Percentiles rank a stretch among this genome's conserved stretches.
Evolutionary conservation across 108 stramenopile species (phyloP).

Genomic region (Hondaea fermentalgiana): DNA sequence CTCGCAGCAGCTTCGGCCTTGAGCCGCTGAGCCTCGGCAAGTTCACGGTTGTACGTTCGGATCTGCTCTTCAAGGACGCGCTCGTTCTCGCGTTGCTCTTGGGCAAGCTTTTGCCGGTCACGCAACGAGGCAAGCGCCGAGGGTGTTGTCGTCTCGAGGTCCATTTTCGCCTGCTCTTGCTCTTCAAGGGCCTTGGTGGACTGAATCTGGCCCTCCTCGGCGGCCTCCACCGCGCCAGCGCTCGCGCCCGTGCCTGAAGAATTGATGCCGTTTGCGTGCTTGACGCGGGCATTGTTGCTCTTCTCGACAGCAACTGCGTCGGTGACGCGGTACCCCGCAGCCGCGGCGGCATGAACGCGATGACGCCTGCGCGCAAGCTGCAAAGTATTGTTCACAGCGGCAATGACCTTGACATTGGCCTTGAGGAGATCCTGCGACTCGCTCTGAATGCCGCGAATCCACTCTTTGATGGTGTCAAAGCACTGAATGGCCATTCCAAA

Average conservation of each 20-base stretch:
- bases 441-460: not conserved
- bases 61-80: not conserved
- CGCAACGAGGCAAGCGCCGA: not conserved
- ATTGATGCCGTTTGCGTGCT: not conserved
- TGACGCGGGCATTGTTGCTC: not conserved
- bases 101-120: not conserved
- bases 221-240: not conserved
- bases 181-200: not conserved
- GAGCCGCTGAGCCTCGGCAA: not conserved
- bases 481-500: constrained; percentile 7
- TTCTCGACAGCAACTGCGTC: not conserved
- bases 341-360: not conserved
- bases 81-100: not conserved
- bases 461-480: constrained; percentile 15
- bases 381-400: constrained; percentile 1
- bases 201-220: not conserved
- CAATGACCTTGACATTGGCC: constrained; percentile 18
- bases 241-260: not conserved
- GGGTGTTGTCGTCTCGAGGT: not conserved
- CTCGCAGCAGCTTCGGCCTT: not conserved
- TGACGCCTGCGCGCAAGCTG: not conserved
- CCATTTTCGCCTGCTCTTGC: not conserved
- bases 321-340: not conserved
- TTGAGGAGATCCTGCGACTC: constrained; percentile 4
- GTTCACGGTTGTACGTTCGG: not conserved